Evolutionary conservation across 208 protist species (phyloP), one percentile per base, ranked within the genome.

Genomic region (Leishmania tropica): DNA sequence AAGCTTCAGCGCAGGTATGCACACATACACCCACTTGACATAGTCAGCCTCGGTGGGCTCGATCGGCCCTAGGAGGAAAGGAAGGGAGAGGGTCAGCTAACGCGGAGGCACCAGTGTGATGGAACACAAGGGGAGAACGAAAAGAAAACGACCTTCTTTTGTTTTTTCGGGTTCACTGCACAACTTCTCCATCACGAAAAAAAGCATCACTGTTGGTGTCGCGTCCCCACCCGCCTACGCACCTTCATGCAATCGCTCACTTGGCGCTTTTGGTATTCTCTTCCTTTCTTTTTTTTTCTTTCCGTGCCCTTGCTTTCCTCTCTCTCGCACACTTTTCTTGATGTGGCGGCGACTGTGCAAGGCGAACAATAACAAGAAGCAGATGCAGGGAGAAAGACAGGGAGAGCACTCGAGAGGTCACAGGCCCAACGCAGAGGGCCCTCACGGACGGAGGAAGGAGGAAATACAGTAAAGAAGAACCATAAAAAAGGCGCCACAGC

Each of bases 61-160:
- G 68, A 73, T 73, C 19, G 21, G 10, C 68, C 68, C 31, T 21
- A 53, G 42, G 6, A 51, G 11, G 5, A 24, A 72, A 17, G 7
- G 3, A 48, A 24, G n/a, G 24, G 65, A 40, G 35, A 24, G 65
- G 40, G 6, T 10, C 19, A 13, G 37, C 11, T 42, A 51, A 73
- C 2, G 31, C 7, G 10, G 68, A 31, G 21, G 24, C 48, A 19
- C 1, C 15, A 28, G 45, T 73, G 51, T 62, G 31, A 37, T 28
- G 71, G 83, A 42, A 73, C 24, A 53, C 37, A 79, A 76, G 85
- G 62, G 76, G 83, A 54, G 80, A 8, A 68, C 77, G 31, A 60
- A 60, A 37, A 42, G 76, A 76, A 1, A 21, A 54, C 45, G 45
- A 8, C 35, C 48, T 1, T 6, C 35, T 17, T 42, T 71, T 71